Evolutionary conservation across 345 rosid genomes (phyloP).

Genomic region (Syzygium aromaticum): DNA sequence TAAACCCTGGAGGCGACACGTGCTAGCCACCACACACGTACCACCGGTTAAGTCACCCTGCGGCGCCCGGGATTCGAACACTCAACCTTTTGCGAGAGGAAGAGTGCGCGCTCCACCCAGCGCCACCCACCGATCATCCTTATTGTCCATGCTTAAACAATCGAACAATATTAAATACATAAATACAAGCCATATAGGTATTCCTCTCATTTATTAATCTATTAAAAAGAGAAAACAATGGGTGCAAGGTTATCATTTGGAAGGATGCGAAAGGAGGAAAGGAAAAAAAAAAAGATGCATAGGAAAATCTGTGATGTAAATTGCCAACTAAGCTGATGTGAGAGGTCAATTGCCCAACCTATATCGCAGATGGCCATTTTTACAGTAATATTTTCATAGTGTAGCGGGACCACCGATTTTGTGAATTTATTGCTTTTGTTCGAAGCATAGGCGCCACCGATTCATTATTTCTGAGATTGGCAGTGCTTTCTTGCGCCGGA

Average conservation of each 20-base stretch:
- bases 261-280: neutral
- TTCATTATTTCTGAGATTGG: neutral
- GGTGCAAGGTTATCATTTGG: neutral
- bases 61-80: no score
- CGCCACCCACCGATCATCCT: neutral
- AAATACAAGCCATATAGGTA: neutral
- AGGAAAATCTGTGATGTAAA: neutral
- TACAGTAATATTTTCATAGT: neutral
- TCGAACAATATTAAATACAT: neutral
- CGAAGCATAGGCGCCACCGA: neutral
- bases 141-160: neutral
- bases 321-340: neutral
- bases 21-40: no score
- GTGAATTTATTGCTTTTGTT: neutral
- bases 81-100: no score
- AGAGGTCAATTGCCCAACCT: neutral
- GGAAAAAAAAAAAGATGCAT: neutral
- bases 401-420: neutral
- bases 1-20: no score
- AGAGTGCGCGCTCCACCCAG: no score
- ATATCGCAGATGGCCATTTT: neutral
- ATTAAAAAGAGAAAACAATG: neutral
- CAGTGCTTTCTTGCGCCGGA: neutral
- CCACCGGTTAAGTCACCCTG: no score
- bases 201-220: neutral